Percentiles rank a stretch among this genome's conserved stretches.
These are phyloP conservation scores for Vicia sativa DNA, from an alignment of 306 rosid genomes.

Conservation along the genomic window DNA sequence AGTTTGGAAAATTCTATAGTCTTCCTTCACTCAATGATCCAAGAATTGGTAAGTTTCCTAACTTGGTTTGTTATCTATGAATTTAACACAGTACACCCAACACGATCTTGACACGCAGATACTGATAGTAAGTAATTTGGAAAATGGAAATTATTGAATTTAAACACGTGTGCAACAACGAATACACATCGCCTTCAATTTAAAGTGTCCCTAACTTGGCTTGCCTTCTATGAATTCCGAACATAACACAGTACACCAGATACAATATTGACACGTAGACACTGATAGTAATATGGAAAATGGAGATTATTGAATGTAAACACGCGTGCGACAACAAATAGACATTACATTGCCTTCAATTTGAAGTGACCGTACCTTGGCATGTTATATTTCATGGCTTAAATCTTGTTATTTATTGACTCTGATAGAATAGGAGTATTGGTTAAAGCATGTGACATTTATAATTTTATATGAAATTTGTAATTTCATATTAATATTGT, in stretches of 20 bases:
- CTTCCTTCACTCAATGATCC: constrained; percentile 51
- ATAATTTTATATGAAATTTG: neutral
- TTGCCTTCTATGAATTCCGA: neutral
- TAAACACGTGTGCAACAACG: too few relatives aligned
- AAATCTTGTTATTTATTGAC: neutral
- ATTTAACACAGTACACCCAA: too few relatives aligned
- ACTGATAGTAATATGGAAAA: neutral
- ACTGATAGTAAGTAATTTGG: neutral
- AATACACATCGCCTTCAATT: too few relatives aligned
- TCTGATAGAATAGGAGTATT: neutral
- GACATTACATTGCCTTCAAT: neutral
- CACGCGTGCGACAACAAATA: neutral
- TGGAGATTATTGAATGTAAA: neutral
- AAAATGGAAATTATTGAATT: neutral
- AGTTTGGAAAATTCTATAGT: constrained; percentile 49
- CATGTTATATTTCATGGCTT: constrained; percentile 4
- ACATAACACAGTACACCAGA: neutral
- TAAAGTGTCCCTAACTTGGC: constrained; percentile 6
- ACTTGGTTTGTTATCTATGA: neutral
- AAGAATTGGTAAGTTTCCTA: constrained; percentile 41
- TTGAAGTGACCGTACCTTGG: neutral
- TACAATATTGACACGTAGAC: neutral
- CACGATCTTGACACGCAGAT: neutral
- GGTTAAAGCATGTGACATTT: constrained; percentile 12
- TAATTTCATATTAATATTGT: constrained; percentile 17